A percentile compares a stretch with the other conserved stretches of the same genome.
Evolutionary conservation across 2,329 filamentous ascomycete genomes (phyloP).

Genomic region (Chaetomium globosum): DNA sequence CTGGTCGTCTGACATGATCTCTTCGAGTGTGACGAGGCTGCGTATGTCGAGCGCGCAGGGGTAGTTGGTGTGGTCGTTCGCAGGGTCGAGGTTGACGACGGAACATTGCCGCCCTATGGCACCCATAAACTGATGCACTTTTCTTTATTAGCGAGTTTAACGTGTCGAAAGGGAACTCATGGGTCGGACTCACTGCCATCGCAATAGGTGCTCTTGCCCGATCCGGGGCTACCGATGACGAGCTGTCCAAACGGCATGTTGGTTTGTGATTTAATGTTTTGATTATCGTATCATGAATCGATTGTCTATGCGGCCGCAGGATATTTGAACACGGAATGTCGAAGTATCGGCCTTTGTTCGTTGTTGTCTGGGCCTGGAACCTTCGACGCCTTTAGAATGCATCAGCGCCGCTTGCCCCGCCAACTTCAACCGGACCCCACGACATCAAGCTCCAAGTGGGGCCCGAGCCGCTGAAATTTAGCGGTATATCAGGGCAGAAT

Average conservation of each 20-base stretch:
- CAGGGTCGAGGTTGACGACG: constrained; percentile 93
- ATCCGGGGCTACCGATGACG: constrained; percentile 89
- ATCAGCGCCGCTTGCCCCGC: constrained; percentile 26
- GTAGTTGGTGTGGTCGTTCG: constrained; percentile 91
- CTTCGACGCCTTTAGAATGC: not conserved
- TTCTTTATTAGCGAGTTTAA: not conserved
- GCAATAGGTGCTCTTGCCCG: constrained; percentile 97
- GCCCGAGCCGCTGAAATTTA: constrained; percentile 20
- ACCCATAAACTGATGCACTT: constrained; percentile 94
- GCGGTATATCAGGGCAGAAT: constrained; percentile 35
- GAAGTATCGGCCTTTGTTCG: not conserved
- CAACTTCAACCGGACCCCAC: constrained; percentile 5
- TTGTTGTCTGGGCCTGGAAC: constrained; percentile 6
- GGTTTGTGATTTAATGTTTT: not conserved
- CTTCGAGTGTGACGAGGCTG: constrained; percentile 83
- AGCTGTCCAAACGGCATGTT: constrained; percentile 71
- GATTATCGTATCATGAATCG: not conserved
- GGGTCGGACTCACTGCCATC: constrained; percentile 74
- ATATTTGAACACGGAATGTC: not conserved
- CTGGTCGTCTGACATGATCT: constrained; percentile 89
- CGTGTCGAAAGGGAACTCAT: not conserved
- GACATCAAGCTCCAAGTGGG: not conserved
- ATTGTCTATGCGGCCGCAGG: no score
- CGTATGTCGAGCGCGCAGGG: constrained; percentile 89
- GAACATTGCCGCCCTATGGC: constrained; percentile 94